Conservation (phyloP, 2,329 filamentous ascomycete genomes). For the Diplodia scrobiculata region DNA sequence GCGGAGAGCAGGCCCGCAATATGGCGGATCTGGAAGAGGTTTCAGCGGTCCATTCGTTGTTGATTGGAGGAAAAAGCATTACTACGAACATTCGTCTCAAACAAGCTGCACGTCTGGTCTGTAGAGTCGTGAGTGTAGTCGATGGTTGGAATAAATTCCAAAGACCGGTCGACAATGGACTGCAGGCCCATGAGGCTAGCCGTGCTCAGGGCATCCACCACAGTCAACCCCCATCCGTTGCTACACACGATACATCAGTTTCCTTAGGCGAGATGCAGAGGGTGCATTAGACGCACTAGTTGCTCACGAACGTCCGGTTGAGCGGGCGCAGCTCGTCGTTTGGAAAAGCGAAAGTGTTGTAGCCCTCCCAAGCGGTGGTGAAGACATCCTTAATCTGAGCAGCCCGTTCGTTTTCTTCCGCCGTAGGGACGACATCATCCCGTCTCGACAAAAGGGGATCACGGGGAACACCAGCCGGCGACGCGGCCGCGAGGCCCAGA, state of each 20-base stretch:
- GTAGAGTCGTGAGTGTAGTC: conserved; percentile 64
- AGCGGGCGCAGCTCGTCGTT: conserved; percentile 74
- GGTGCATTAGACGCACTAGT: conserved; percentile 58
- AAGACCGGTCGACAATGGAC: conserved; percentile 69
- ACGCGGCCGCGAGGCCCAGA: background rate
- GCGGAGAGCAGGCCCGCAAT: conserved; percentile 76
- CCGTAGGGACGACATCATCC: background rate
- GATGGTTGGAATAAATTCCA: conserved; percentile 69
- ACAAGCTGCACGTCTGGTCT: conserved; percentile 65
- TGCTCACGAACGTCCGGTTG: conserved; percentile 65
- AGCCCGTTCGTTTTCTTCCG: conserved; percentile 34
- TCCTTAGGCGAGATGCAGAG: background rate
- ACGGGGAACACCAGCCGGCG: background rate
- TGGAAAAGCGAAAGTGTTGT: conserved; percentile 72
- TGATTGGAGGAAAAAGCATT: too few relatives aligned
- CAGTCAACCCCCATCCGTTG: conserved; percentile 82
- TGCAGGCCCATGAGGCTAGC: conserved; percentile 74
- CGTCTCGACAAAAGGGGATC: background rate
- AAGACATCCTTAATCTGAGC: conserved; percentile 43
- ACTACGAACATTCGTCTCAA: conserved; percentile 66
- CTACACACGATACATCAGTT: conserved; percentile 47
- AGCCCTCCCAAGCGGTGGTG: conserved; percentile 49
- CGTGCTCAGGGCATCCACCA: conserved; percentile 77
- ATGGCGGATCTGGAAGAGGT: conserved; percentile 68
- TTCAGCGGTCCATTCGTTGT: background rate